Evolutionary conservation across 2,329 filamentous ascomycete species (phyloP), one percentile per base, ranked within the genome.

Genomic region (Diaporthe eres): DNA sequence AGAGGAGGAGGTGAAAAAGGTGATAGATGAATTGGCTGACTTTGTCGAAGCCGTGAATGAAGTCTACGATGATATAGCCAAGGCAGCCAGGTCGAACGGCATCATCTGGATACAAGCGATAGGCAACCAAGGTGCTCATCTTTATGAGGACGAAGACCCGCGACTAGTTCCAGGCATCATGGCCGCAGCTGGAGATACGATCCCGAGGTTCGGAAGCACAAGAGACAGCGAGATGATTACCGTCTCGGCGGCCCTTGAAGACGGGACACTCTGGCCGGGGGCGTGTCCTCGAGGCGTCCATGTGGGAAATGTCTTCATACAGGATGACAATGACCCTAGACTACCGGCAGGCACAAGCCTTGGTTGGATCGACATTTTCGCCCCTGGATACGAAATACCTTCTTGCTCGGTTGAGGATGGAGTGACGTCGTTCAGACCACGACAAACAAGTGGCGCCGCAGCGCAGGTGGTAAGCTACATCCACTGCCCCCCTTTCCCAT

Each of bases 281-380:
- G 51, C 51, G 55, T 34, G 37, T 28, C 68, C 68, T 15, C 42
- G 68, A 12, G 68, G 68, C 31, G 68, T 53, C 22, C 68, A 47
- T n/a, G 51, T 58, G 39, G 68, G 51, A 31, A 17, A 65, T n/a
- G 39, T 34, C 25, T 47, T 65, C 25, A 65, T 65, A 49, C 61
- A 65, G 25, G 42, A 65, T 28, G 61, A 65, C 10, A 34, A 65
- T 28, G 61, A 65, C 42, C 61, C 61, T 4, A 65, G 61, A 65
- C 25, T 65, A 34, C 68, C 49, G 13, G n/a, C 4, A 22, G 49
- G 25, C 25, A 47, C n/a, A 44, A 71, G 37, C 37, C 68, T 71
- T 28, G 68, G 68, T 47, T 71, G 68, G 68, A 34, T 71, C 19
- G 68, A 71, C 37, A 34, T 71, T 9, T 71, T 58, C 37, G 68